These are phyloP conservation scores for Umbelopsis isabellina DNA, from an alignment of 192 early-diverging fungal genomes.

Conservation along the genomic window DNA sequence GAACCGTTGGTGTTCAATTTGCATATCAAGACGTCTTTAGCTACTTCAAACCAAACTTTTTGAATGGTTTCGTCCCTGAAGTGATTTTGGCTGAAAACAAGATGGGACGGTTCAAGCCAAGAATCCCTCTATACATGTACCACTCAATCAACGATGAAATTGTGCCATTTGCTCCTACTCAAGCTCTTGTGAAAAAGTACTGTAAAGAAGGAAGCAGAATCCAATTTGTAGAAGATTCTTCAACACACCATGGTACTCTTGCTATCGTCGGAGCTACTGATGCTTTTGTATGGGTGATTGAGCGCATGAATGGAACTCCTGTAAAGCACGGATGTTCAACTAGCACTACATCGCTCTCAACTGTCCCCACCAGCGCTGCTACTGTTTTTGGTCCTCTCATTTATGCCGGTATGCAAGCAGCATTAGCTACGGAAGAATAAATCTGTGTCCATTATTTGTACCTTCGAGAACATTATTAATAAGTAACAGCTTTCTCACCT, in stretches of 20 bases:
- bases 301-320: slow-evolving; percentile 12
- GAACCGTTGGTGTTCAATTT: neutral
- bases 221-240: slow-evolving; percentile 8
- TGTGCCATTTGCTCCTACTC: slow-evolving; percentile 15
- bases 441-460: no score
- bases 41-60: neutral
- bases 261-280: neutral
- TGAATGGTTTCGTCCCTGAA: neutral
- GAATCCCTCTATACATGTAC: slow-evolving; percentile 24
- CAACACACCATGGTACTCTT: slow-evolving; percentile 7
- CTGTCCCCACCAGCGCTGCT: no score
- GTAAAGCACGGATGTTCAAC: no score
- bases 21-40: slow-evolving; percentile 2
- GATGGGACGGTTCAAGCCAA: neutral
- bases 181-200: neutral
- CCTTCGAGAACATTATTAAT: no score
- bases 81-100: slow-evolving; percentile 1
- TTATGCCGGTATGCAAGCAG: no score
- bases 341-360: no score
- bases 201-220: slow-evolving; percentile 10
- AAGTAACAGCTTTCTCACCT: no score
- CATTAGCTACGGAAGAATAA: no score
- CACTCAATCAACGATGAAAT: slow-evolving; percentile 19
- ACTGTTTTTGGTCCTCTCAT: no score
- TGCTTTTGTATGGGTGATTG: slow-evolving; percentile 2